phyloP scores from a whole-genome alignment of 495 filamentous ascomycete genomes.

The Talaromyces borbonicus region DNA sequence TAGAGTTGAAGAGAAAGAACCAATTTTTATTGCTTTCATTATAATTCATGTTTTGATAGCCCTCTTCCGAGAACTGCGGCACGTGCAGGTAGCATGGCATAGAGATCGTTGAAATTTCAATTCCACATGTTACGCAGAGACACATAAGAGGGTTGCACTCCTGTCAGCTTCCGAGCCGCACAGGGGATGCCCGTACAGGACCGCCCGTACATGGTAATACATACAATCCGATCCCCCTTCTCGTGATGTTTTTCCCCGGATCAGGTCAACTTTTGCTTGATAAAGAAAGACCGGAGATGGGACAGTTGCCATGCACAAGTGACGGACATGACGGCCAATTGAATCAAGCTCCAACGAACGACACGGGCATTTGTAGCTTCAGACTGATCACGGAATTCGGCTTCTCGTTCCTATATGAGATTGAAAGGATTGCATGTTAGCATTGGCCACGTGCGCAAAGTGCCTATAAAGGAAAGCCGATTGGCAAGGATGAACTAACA shows the following conservation, averaged over 20 bases:
- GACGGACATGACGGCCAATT: constrained; percentile 75
- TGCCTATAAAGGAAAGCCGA: neutral
- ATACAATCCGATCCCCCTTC: neutral
- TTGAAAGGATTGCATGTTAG: neutral
- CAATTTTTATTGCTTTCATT: constrained; percentile 4
- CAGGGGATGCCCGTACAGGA: no score
- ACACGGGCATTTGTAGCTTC: constrained; percentile 89
- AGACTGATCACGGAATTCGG: constrained; percentile 95
- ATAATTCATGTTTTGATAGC: neutral
- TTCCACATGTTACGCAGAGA: neutral
- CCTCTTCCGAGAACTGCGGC: neutral
- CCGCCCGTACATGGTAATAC: neutral
- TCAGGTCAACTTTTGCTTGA: constrained; percentile 97
- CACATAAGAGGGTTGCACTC: no score
- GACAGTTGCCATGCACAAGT: constrained; percentile 97
- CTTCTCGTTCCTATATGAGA: constrained; percentile 75
- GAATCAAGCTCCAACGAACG: constrained; percentile 87
- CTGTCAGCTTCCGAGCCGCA: no score
- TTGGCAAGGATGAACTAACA: constrained; percentile 42
- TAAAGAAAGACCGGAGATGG: constrained; percentile 93
- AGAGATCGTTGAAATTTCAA: neutral
- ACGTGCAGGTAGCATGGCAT: neutral
- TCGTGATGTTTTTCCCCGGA: neutral
- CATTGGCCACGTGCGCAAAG: no score
- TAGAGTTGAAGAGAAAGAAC: neutral